A percentile compares a stretch with the other conserved stretches of the same genome.
Evolutionary conservation across 148 eudicot genomes (phyloP).

Genomic region (Chenopodium berlandieri): DNA sequence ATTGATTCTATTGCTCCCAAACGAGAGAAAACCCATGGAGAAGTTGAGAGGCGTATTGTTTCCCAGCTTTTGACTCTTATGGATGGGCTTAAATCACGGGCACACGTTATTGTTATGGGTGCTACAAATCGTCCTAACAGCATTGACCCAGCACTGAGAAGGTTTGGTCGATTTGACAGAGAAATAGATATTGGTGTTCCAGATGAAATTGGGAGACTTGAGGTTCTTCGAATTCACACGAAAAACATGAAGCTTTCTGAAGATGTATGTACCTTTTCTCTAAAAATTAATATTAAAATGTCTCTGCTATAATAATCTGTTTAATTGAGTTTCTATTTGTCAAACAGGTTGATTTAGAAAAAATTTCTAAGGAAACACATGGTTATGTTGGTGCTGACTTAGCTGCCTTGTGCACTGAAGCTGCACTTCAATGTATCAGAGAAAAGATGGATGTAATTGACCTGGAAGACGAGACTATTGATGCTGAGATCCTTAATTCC

Average conservation of each 20-base stretch:
- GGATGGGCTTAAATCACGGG: slow-evolving; percentile 91
- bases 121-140: slow-evolving; percentile 93
- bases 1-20: slow-evolving; percentile 94
- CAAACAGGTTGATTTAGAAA: slow-evolving; percentile 77
- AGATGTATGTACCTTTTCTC: slow-evolving; percentile 41
- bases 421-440: slow-evolving; percentile 87
- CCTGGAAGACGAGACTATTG: slow-evolving; percentile 79
- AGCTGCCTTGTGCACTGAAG: slow-evolving; percentile 89
- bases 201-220: slow-evolving; percentile 86
- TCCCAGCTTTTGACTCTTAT: slow-evolving; percentile 88
- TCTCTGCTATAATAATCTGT: not conserved
- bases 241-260: slow-evolving; percentile 94
- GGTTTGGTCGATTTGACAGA: slow-evolving; percentile 89
- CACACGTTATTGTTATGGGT: slow-evolving; percentile 87
- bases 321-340: not conserved
- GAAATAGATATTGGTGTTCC: slow-evolving; percentile 95
- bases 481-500: slow-evolving; percentile 86
- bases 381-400: slow-evolving; percentile 89
- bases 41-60: slow-evolving; percentile 92
- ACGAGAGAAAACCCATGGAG: slow-evolving; percentile 86
- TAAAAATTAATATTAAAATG: not conserved
- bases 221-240: slow-evolving; percentile 86
- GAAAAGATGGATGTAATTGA: slow-evolving; percentile 97
- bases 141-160: slow-evolving; percentile 83
- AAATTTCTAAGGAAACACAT: slow-evolving; percentile 78